These are phyloP conservation scores for Candida loeiensis DNA, from an alignment of 805 yeast genomes.

Conservation along the genomic window DNA sequence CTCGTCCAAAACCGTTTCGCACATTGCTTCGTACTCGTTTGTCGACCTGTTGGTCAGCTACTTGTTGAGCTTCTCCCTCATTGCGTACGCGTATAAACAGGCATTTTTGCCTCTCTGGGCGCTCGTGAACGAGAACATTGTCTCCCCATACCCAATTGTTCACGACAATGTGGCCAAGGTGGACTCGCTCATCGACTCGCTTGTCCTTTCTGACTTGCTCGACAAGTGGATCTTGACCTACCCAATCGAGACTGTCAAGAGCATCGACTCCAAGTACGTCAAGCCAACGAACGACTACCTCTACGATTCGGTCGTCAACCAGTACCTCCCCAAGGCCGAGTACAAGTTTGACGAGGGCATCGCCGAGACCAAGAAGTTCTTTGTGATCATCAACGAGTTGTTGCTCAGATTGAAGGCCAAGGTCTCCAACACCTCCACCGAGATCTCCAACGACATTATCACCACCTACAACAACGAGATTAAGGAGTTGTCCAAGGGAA, in stretches of 20 bases:
- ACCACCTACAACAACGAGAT: slow-evolving; percentile 35
- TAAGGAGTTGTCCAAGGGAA: slow-evolving; percentile 23
- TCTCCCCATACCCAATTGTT: slow-evolving; percentile 17
- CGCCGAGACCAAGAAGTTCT: slow-evolving; percentile 20
- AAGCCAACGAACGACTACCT: slow-evolving; percentile 25
- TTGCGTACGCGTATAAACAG: slow-evolving; percentile 24
- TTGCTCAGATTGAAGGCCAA: slow-evolving; percentile 21
- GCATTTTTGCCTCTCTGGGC: slow-evolving; percentile 19
- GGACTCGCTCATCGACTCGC: slow-evolving; percentile 11
- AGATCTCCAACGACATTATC: slow-evolving; percentile 27
- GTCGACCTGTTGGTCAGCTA: slow-evolving; percentile 21
- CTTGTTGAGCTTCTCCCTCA: slow-evolving; percentile 23
- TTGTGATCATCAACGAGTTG: slow-evolving; percentile 20
- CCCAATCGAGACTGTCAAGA: slow-evolving; percentile 7
- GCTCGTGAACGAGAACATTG: slow-evolving; percentile 20
- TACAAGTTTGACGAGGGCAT: slow-evolving; percentile 20
- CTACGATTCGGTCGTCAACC: slow-evolving; percentile 15
- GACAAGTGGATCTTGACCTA: slow-evolving; percentile 11
- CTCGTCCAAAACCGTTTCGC: slow-evolving; percentile 31
- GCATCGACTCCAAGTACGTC: slow-evolving; percentile 13
- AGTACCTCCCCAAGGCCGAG: slow-evolving; percentile 26
- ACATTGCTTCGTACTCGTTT: slow-evolving; percentile 30
- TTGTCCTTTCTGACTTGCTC: slow-evolving; percentile 11
- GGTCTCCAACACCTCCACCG: slow-evolving; percentile 26
- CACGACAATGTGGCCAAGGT: slow-evolving; percentile 14